Evolutionary conservation across 176 grass and related monocot genomes (phyloP).

Genomic region (Coix lacrymajobi): DNA sequence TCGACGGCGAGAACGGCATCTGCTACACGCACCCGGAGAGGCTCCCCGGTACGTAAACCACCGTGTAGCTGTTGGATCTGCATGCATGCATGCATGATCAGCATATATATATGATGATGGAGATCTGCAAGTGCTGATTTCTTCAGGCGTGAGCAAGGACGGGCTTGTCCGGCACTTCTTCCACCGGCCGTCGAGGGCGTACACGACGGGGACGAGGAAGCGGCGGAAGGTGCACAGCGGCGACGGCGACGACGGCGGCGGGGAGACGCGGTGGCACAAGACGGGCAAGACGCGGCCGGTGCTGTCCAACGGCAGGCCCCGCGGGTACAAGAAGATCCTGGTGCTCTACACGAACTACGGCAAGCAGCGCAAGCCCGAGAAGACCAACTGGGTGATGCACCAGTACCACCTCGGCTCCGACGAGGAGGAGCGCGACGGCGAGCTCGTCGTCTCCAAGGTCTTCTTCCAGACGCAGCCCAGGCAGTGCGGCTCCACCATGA

Average conservation of each 20-base stretch:
- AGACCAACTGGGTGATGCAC: slow-evolving; percentile 97
- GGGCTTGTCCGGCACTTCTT: slow-evolving; percentile 88
- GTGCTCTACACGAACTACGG: slow-evolving; percentile 94
- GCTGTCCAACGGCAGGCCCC: slow-evolving; percentile 30
- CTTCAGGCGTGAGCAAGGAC: slow-evolving; percentile 56
- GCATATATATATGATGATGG: too few relatives aligned
- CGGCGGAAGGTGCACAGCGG: slow-evolving; percentile 80
- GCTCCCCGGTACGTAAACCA: slow-evolving; percentile 64
- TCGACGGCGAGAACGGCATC: slow-evolving; percentile 74
- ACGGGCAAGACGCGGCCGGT: slow-evolving; percentile 86
- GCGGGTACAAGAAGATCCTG: slow-evolving; percentile 86
- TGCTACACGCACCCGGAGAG: slow-evolving; percentile 90
- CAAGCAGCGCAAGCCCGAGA: slow-evolving; percentile 88
- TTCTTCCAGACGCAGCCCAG: slow-evolving; percentile 94
- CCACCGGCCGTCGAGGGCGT: slow-evolving; percentile 83
- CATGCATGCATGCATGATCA: neutral
- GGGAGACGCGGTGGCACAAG: slow-evolving; percentile 94
- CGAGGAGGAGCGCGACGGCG: slow-evolving; percentile 86
- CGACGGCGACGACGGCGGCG: slow-evolving; percentile 45
- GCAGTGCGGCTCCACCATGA: slow-evolving; percentile 42
- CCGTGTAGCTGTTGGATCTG: neutral
- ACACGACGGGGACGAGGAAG: slow-evolving; percentile 87
- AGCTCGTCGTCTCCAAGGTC: slow-evolving; percentile 88
- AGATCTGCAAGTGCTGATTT: too few relatives aligned
- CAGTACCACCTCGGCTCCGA: slow-evolving; percentile 84